phyloP scores from a whole-genome alignment of 805 yeast species.

The Spathaspora gorwiae region DNA sequence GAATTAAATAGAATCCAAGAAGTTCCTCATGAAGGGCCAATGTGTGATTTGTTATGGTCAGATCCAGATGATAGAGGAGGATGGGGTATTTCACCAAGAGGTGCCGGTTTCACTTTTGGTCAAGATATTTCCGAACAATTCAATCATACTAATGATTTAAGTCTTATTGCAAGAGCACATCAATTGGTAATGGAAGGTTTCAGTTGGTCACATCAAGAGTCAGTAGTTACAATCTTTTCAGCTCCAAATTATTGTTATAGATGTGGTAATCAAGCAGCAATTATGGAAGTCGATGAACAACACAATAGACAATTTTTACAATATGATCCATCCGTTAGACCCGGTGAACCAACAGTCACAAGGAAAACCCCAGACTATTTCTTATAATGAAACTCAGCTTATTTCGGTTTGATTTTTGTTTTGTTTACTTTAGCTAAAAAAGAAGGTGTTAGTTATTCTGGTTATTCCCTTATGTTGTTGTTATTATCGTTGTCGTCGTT shows the following conservation, averaged over 20 bases:
- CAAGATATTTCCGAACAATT: constrained; percentile 91
- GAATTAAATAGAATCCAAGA: constrained; percentile 89
- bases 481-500: no score
- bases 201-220: constrained; percentile 91
- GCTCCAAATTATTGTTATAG: constrained; percentile 97
- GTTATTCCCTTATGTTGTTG: no score
- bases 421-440: no score
- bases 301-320: constrained; percentile 88
- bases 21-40: constrained; percentile 96
- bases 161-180: constrained; percentile 90
- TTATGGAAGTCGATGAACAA: constrained; percentile 95
- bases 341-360: constrained; percentile 96
- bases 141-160: constrained; percentile 82
- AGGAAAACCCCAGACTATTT: constrained; percentile 97
- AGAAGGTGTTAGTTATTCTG: no score
- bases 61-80: constrained; percentile 98
- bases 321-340: constrained; percentile 94
- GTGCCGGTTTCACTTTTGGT: constrained; percentile 98
- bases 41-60: constrained; percentile 95
- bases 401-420: no score
- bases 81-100: constrained; percentile 97
- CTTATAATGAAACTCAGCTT: constrained; percentile 37
- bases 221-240: constrained; percentile 87
- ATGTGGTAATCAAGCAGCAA: constrained; percentile 97
- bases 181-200: constrained; percentile 98